Conservation (phyloP, 495 filamentous ascomycete species). For the Coniosporium apollinis region DNA sequence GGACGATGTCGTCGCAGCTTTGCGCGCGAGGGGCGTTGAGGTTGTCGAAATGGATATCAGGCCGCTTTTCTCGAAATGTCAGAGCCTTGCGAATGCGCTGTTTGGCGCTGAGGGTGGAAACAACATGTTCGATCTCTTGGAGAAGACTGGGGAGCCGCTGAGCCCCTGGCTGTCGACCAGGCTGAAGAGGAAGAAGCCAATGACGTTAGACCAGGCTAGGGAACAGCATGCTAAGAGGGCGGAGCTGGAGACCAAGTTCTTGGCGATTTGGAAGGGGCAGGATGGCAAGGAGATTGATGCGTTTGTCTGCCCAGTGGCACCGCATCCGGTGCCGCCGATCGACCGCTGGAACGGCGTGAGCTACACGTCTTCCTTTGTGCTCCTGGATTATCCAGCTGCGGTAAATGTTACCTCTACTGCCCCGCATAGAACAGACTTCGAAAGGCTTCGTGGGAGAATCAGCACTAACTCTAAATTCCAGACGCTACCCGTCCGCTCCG, state of each 20-base stretch:
- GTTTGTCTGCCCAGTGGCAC: conserved; percentile 24
- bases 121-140: conserved; percentile 36
- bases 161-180: conserved; percentile 40
- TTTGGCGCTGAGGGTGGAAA: conserved; percentile 39
- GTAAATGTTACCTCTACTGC: conserved; percentile 4
- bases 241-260: conserved; percentile 35
- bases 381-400: conserved; percentile 47
- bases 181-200: conserved; percentile 27
- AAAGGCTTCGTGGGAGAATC: too few species aligned
- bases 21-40: conserved; percentile 28
- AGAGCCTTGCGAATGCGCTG: conserved; percentile 37
- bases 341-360: conserved; percentile 45
- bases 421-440: too few species aligned
- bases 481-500: conserved; percentile 33
- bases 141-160: conserved; percentile 35
- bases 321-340: conserved; percentile 37
- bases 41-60: conserved; percentile 36
- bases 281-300: conserved; percentile 17
- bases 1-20: conserved; percentile 29
- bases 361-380: conserved; percentile 43
- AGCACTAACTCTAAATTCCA: neutral
- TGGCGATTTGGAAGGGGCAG: conserved; percentile 36
- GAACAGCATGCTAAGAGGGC: conserved; percentile 33
- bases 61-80: conserved; percentile 33
- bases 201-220: conserved; percentile 26